Base-by-base conservation (phyloP, 164 flowering plant genomes). In the Echeveria elegans region DNA sequence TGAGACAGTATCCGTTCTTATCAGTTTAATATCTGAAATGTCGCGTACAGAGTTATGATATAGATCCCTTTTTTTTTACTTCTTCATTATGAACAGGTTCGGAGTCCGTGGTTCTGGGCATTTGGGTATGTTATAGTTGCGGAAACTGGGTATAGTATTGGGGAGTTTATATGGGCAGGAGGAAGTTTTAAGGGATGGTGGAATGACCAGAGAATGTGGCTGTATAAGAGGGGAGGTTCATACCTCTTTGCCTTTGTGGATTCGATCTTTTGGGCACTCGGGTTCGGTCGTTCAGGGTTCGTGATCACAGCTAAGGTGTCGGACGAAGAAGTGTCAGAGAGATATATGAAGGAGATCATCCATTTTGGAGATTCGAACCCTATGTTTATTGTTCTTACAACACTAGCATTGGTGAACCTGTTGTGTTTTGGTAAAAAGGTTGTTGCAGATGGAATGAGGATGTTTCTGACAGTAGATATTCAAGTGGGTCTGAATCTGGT, bases 201-300 rank as follows among this genome's bases (percentile, higher is more conserved):
- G 85, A 82, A 82, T 60, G 71, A 68, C 21, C 82, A 84, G 53
- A 68, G 83, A 71, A 79, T 79, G 78, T 77, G 79, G 82, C 67
- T 82, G 70, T 70, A 78, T 53, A 72, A 73, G 52, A 81, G 82
- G 37, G 56, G 75, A 1, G 75, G 79, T 18, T 75, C 86, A 1
- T 82, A 69, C 53, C 70, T 80, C n/a, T 78, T 82, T 32, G 78
- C 77, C 5, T 71, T 80, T 26, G 64, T 76, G 15, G 83, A 79
- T 26, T 74, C 72, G 29, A 52, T 76, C 18, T 40, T 72, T 29
- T 72, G 72, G 67, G 50, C 67, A 36, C 6, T 80, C 1, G 82
- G 83, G 14, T 62, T 80, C 37, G 74, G 82, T n/a, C 72, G 79
- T 52, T 62, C 81, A n/a, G 73, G 74, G 19, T 82, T 82, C 67